Conservation (phyloP, 164 flowering plant genomes). For the Echeveria elegans region DNA sequence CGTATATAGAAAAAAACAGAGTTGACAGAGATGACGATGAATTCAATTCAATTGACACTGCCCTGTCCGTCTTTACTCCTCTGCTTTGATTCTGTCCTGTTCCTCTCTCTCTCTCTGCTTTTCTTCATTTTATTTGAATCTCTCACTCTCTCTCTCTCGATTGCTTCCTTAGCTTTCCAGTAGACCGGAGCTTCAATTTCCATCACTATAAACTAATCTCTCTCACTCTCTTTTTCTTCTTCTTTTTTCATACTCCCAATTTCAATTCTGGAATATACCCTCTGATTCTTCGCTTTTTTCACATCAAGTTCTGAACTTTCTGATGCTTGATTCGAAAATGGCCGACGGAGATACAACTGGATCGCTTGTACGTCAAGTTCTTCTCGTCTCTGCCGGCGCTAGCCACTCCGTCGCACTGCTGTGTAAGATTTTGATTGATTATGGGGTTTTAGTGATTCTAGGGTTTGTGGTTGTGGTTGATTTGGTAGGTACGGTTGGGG, state of each 20-base stretch:
- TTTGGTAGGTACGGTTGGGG: background rate
- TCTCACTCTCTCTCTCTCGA: too few species aligned
- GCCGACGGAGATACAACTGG: constrained; percentile 16
- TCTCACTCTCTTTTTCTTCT: too few species aligned
- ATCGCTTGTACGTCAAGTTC: constrained; percentile 36
- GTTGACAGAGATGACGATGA: background rate
- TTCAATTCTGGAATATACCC: background rate
- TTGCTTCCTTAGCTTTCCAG: background rate
- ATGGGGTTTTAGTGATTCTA: background rate
- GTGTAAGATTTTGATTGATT: constrained; percentile 28
- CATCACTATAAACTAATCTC: constrained; percentile 2
- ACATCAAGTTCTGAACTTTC: background rate
- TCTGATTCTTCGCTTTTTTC: background rate
- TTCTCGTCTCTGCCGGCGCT: constrained; percentile 89
- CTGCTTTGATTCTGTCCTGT: background rate
- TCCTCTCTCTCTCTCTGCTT: too few species aligned
- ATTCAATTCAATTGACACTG: background rate
- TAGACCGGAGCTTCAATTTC: background rate
- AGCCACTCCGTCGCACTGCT: constrained; percentile 92
- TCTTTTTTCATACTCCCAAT: background rate
- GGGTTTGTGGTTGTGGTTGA: background rate
- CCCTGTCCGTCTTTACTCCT: background rate
- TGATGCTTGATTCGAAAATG: constrained; percentile 10
- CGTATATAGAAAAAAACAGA: background rate
- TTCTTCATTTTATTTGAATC: too few species aligned